Evolutionary conservation across 441 rosid species (phyloP).

Genomic region (Croton laevigatus): DNA sequence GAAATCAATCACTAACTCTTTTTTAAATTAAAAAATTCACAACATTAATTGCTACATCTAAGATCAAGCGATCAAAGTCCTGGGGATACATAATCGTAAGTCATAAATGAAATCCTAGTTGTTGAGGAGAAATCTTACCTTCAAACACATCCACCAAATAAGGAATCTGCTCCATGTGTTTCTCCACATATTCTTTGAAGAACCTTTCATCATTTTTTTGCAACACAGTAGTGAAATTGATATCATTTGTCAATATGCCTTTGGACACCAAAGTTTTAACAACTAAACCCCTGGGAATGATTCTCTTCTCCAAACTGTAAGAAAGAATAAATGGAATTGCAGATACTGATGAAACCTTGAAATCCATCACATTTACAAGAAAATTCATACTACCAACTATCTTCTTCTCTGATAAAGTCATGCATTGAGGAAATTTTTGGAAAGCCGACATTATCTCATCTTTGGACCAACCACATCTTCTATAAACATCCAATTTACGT

Average conservation of each 20-base stretch:
- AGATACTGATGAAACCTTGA: neutral
- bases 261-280: neutral
- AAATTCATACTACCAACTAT: conserved; percentile 19
- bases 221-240: neutral
- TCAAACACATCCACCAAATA: neutral
- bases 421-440: conserved; percentile 15
- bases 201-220: neutral
- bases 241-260: neutral
- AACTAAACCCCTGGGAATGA: conserved; percentile 17
- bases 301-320: conserved; percentile 18
- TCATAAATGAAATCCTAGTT: neutral
- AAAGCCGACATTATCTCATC: conserved; percentile 21
- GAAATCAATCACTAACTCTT: no score
- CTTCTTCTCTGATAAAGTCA: conserved; percentile 21
- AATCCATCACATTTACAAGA: conserved; percentile 22
- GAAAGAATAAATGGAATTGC: neutral
- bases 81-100: no score
- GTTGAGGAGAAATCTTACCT: neutral
- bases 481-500: no score
- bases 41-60: no score
- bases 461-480: conserved; percentile 33
- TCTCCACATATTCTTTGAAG: neutral
- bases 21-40: no score
- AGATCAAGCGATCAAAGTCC: no score
- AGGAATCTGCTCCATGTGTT: neutral